phyloP scores from a whole-genome alignment of 1,284 basidiomycete genomes.

The Pyrrhoderma lamaoense region DNA sequence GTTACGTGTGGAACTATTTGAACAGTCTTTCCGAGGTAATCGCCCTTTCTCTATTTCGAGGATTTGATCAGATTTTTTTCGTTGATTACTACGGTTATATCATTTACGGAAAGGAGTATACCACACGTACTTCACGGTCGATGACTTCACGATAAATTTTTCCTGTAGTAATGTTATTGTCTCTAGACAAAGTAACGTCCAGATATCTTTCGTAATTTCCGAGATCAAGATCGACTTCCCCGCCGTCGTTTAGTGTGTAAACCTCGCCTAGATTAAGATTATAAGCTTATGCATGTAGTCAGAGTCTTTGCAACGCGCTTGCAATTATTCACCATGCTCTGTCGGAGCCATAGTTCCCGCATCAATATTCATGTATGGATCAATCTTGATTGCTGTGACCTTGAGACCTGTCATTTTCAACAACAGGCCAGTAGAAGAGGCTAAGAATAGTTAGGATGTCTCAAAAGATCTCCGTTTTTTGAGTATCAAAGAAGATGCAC shows the following conservation, averaged over 20 bases:
- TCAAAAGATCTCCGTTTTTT: background rate
- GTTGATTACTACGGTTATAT: background rate
- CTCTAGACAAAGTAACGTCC: constrained; percentile 86
- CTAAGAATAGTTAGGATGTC: constrained; percentile 33
- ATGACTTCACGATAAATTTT: constrained; percentile 98
- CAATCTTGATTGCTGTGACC: constrained; percentile 99
- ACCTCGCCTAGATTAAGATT: constrained; percentile 71
- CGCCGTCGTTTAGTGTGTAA: constrained; percentile 97
- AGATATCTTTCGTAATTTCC: constrained; percentile 99
- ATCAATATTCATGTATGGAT: constrained; percentile 99
- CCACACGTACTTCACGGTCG: constrained; percentile 80
- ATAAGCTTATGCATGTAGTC: constrained; percentile 19
- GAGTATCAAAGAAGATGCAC: constrained; percentile 27
- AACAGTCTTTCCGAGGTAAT: constrained; percentile 97
- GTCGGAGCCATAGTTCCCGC: constrained; percentile 99
- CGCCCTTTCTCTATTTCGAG: constrained; percentile 90
- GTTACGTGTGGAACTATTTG: constrained; percentile 97
- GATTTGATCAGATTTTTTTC: background rate
- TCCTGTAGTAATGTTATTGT: constrained; percentile 98
- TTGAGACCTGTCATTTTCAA: constrained; percentile 94
- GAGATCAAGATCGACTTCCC: constrained; percentile 95
- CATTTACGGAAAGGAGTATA: background rate
- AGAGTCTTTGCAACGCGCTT: constrained; percentile 16
- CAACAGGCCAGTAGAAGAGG: constrained; percentile 93
- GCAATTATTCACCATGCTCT: constrained; percentile 77